A percentile compares a stretch with the other conserved stretches of the same genome.
These are phyloP conservation scores for Metschnikowia dekortorum DNA, from an alignment of 805 yeast genomes.

Conservation along the genomic window DNA sequence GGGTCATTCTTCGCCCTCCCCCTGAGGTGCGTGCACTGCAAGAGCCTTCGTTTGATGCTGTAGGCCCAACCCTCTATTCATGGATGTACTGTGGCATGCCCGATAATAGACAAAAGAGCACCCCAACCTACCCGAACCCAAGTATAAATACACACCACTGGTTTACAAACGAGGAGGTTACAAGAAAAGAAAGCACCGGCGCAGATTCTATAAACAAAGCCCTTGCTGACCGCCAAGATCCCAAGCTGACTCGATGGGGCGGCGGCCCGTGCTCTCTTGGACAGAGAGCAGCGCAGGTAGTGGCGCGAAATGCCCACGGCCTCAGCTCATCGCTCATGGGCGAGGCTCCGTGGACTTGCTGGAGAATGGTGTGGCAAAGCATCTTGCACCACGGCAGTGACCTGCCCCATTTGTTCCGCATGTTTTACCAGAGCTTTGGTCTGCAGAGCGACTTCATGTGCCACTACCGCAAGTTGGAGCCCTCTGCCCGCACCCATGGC, in stretches of 20 bases:
- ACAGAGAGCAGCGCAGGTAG: conserved; percentile 22
- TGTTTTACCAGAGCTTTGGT: conserved; percentile 24
- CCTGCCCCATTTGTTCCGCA: conserved; percentile 24
- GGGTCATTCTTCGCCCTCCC: conserved; percentile 4
- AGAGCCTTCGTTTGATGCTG: conserved; percentile 14
- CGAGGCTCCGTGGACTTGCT: conserved; percentile 25
- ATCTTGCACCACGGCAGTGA: conserved; percentile 25
- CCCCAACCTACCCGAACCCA: too few relatives aligned
- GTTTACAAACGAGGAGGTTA: too few relatives aligned
- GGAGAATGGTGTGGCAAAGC: conserved; percentile 31
- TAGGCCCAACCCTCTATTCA: conserved; percentile 13
- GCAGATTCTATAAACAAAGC: too few relatives aligned
- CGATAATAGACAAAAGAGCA: not conserved
- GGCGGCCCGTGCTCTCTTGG: conserved; percentile 1
- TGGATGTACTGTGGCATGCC: conserved; percentile 12
- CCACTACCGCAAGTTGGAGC: conserved; percentile 14
- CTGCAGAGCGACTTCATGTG: conserved; percentile 19
- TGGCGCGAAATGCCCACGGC: conserved; percentile 26
- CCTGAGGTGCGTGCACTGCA: not conserved
- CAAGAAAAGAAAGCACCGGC: too few relatives aligned
- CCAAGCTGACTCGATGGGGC: not conserved
- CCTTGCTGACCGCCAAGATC: not conserved
- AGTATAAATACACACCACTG: too few relatives aligned
- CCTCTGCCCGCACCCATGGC: not conserved
- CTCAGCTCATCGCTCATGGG: conserved; percentile 19